Evolutionary conservation across 129 eudicot genomes (phyloP).

Genomic region (Arctium lappa): DNA sequence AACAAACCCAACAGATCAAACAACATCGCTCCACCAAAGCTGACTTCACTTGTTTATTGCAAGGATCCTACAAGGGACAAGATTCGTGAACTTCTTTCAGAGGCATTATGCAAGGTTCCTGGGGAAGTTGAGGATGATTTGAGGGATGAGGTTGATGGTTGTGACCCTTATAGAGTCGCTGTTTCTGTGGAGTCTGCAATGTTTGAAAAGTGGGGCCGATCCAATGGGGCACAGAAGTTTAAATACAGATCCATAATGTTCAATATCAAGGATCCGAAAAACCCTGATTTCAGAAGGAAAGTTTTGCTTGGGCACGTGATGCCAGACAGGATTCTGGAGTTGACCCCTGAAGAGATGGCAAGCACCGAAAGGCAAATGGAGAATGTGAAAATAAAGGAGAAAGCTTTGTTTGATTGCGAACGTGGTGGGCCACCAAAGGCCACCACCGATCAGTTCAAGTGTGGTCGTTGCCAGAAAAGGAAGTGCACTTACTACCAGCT

Average conservation of each 20-base stretch:
- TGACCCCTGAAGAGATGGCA: slow-evolving; percentile 93
- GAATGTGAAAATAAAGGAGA: slow-evolving; percentile 65
- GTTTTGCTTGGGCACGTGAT: slow-evolving; percentile 64
- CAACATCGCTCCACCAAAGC: slow-evolving; percentile 59
- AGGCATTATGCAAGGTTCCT: slow-evolving; percentile 65
- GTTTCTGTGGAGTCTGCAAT: slow-evolving; percentile 72
- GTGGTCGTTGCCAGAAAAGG: slow-evolving; percentile 73
- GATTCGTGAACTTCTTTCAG: slow-evolving; percentile 72
- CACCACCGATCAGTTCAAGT: slow-evolving; percentile 68
- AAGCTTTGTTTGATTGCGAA: slow-evolving; percentile 79
- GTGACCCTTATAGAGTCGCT: slow-evolving; percentile 78
- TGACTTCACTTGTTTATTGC: slow-evolving; percentile 51
- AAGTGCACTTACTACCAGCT: slow-evolving; percentile 76
- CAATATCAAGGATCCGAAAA: slow-evolving; percentile 71
- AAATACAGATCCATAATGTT: slow-evolving; percentile 79
- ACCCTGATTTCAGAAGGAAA: slow-evolving; percentile 88
- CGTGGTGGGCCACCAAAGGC: slow-evolving; percentile 67
- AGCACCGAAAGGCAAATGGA: slow-evolving; percentile 61
- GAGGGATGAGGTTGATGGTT: slow-evolving; percentile 43
- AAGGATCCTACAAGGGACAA: slow-evolving; percentile 70
- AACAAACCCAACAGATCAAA: slow-evolving; percentile 14
- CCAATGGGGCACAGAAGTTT: slow-evolving; percentile 67
- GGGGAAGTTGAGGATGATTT: slow-evolving; percentile 63
- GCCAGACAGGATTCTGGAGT: slow-evolving; percentile 49
- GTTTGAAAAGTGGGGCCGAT: slow-evolving; percentile 86